These are phyloP conservation scores for Guadua angustifolia DNA, from an alignment of 176 grass and related monocot species.

Conservation along the genomic window DNA sequence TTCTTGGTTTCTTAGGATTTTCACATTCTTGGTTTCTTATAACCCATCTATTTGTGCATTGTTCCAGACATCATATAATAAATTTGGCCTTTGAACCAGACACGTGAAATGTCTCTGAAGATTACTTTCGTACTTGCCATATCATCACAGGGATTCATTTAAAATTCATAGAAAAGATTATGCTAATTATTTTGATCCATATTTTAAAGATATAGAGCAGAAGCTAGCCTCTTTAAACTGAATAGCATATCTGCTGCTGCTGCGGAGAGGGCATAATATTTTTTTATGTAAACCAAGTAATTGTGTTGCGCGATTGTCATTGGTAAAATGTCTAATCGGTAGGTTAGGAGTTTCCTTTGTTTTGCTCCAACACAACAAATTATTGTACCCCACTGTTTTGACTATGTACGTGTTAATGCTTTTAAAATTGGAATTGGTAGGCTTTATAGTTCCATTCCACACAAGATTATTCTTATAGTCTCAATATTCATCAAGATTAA, in stretches of 20 bases:
- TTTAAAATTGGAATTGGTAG: neutral
- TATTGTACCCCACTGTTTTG: neutral
- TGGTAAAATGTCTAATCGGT: neutral
- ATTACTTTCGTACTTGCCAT: neutral
- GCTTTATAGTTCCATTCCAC: neutral
- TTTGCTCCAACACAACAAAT: neutral
- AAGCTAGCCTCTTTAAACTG: neutral
- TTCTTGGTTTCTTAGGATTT: neutral
- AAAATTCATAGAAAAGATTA: slow-evolving; percentile 5
- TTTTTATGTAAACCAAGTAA: slow-evolving; percentile 23
- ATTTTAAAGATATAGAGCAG: slow-evolving; percentile 1
- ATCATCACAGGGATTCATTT: slow-evolving; percentile 10
- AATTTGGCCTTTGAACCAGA: neutral
- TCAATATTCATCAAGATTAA: neutral
- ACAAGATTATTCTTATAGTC: neutral
- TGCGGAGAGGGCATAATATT: neutral
- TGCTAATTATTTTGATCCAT: neutral
- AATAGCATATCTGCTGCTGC: neutral
- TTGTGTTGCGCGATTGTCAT: neutral
- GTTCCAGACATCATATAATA: neutral
- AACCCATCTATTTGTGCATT: neutral
- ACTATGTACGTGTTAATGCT: neutral
- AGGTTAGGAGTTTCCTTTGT: slow-evolving; percentile 4
- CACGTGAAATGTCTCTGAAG: neutral
- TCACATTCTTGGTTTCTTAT: neutral